These are phyloP conservation scores for Geranium incanum DNA, from an alignment of 441 rosid species.

Conservation along the genomic window DNA sequence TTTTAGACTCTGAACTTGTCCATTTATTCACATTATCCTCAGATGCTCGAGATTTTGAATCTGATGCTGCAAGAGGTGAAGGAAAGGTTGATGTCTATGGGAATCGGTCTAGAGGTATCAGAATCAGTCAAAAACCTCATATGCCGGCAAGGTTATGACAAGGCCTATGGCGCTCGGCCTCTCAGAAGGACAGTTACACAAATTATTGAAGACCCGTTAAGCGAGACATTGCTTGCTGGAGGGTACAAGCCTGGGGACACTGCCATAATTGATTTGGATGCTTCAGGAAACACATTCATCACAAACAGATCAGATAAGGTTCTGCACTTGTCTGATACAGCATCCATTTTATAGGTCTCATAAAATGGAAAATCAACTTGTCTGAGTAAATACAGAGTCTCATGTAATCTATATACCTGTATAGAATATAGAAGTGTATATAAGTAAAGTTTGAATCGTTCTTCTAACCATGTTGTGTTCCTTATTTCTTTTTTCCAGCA, in stretches of 20 bases:
- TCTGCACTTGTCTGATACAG: slow-evolving; percentile 48
- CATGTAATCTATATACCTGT: slow-evolving; percentile 15
- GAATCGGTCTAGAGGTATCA: slow-evolving; percentile 75
- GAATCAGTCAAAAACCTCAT: slow-evolving; percentile 66
- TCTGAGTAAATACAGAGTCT: neutral
- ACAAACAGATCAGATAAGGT: slow-evolving; percentile 35
- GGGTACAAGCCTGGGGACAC: slow-evolving; percentile 72
- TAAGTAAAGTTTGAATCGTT: slow-evolving; percentile 1
- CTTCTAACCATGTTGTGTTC: neutral
- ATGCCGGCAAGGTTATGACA: slow-evolving; percentile 76
- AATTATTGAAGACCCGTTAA: slow-evolving; percentile 69
- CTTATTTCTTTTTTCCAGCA: neutral
- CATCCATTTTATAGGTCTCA: slow-evolving; percentile 27
- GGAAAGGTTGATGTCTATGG: slow-evolving; percentile 63
- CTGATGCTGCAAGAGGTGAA: slow-evolving; percentile 85
- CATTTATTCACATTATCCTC: slow-evolving; percentile 15
- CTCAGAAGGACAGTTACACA: slow-evolving; percentile 78
- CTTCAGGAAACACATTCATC: slow-evolving; percentile 63
- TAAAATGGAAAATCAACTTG: neutral
- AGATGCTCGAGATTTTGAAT: slow-evolving; percentile 76
- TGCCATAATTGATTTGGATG: slow-evolving; percentile 62
- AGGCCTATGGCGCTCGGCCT: slow-evolving; percentile 70
- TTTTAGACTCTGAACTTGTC: neutral
- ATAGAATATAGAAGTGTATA: slow-evolving; percentile 12
- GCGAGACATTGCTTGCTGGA: slow-evolving; percentile 77